Percentiles rank a stretch among this genome's conserved stretches.
Conservation (phyloP, 78 protist species). For the Bodo saltans region DNA sequence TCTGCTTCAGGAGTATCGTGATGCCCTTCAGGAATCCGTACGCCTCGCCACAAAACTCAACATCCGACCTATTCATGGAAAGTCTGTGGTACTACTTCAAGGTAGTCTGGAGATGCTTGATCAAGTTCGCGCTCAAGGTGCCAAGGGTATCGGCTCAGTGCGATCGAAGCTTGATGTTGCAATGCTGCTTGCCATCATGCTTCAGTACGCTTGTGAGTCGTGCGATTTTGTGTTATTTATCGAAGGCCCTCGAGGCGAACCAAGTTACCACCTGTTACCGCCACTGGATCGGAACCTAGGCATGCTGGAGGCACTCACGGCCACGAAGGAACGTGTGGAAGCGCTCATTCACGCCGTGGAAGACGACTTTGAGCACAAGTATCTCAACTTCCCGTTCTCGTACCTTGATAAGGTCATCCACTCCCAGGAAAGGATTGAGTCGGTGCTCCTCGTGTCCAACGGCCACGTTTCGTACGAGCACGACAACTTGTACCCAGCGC, state of each 20-base stretch:
- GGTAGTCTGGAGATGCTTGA: not conserved
- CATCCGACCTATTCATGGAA: constrained; percentile 71
- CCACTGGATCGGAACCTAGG: constrained; percentile 17
- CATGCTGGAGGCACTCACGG: constrained; percentile 54
- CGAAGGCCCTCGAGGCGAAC: not conserved
- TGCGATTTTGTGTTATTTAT: constrained; percentile 36
- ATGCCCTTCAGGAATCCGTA: constrained; percentile 60
- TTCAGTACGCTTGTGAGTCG: constrained; percentile 63
- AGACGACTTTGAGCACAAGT: not conserved
- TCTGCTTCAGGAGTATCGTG: not conserved
- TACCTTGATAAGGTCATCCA: constrained; percentile 25
- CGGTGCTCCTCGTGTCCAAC: constrained; percentile 37
- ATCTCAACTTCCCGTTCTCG: constrained; percentile 40
- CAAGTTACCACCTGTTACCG: not conserved
- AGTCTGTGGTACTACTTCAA: constrained; percentile 39
- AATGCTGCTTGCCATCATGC: constrained; percentile 65
- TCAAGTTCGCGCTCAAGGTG: not conserved
- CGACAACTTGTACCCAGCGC: not conserved
- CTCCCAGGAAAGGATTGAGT: constrained; percentile 41
- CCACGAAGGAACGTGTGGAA: not conserved
- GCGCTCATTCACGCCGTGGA: not conserved
- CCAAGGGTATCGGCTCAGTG: constrained; percentile 11
- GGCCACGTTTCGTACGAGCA: not conserved
- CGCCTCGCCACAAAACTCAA: constrained; percentile 60
- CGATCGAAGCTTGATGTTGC: constrained; percentile 36